These are phyloP conservation scores for Penicillium sp. DNA, from an alignment of 2,329 filamentous ascomycete genomes.

Conservation along the genomic window DNA sequence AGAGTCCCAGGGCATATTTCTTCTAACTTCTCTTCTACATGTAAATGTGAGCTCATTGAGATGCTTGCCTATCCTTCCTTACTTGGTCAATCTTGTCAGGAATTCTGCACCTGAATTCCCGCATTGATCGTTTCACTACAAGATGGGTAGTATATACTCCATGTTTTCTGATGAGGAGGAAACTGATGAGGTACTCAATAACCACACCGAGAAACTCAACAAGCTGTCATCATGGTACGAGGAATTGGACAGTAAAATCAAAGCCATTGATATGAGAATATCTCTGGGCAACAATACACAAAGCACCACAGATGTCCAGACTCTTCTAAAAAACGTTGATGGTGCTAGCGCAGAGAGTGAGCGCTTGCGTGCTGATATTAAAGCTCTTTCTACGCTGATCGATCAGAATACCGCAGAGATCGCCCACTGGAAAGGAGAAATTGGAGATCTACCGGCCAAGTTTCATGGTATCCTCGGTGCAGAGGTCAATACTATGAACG, in stretches of 20 bases:
- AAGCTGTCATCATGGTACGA: not conserved
- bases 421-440: not conserved
- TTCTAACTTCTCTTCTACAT: not conserved
- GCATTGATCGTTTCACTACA: not conserved
- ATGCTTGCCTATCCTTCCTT: not conserved
- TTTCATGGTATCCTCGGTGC: not conserved
- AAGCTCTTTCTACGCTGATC: not conserved
- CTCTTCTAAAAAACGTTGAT: not conserved
- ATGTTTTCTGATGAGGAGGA: too few species aligned
- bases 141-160: not conserved
- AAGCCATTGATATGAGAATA: not conserved
- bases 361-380: not conserved
- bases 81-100: not conserved
- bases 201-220: rapidly evolving
- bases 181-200: too few species aligned
- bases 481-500: not conserved
- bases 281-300: too few species aligned
- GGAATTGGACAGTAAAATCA: not conserved
- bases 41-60: not conserved
- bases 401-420: not conserved
- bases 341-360: not conserved
- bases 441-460: not conserved
- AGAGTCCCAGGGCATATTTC: not conserved
- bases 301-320: too few species aligned
- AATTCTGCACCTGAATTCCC: not conserved